Conservation (phyloP, 768 basidiomycete genomes). For the Dendrothele bispora region DNA sequence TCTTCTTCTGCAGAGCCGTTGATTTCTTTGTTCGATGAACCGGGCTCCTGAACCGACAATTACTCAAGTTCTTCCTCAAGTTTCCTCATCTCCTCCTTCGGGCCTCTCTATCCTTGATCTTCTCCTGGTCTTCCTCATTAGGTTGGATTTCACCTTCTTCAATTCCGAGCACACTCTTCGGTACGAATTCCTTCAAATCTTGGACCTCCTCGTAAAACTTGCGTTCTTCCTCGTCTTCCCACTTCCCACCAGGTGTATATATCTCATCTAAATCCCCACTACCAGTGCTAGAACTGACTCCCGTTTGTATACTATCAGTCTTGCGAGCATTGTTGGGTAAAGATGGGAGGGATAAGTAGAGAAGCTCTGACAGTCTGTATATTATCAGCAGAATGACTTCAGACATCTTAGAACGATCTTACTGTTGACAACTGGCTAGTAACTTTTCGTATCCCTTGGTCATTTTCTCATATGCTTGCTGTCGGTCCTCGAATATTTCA, state of each 20-base stretch:
- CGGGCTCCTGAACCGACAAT: slow-evolving; percentile 40
- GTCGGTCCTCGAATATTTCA: slow-evolving; percentile 98
- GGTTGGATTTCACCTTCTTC: slow-evolving; percentile 41
- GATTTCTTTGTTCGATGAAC: slow-evolving; percentile 15
- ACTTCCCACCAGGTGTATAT: slow-evolving; percentile 70
- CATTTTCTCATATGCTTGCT: slow-evolving; percentile 99
- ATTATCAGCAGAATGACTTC: slow-evolving; percentile 11
- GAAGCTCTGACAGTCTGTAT: slow-evolving; percentile 83
- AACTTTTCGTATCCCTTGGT: slow-evolving; percentile 94
- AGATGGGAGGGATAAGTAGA: slow-evolving; percentile 76
- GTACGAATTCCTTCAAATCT: slow-evolving; percentile 91
- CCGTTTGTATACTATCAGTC: slow-evolving; percentile 79
- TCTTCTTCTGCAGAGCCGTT: slow-evolving; percentile 35
- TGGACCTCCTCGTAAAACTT: slow-evolving; percentile 92
- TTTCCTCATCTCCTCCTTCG: slow-evolving; percentile 69
- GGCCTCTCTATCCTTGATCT: slow-evolving; percentile 56
- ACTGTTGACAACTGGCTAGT: slow-evolving; percentile 87
- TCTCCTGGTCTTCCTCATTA: slow-evolving; percentile 38
- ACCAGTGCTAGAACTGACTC: slow-evolving; percentile 38
- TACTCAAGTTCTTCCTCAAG: slow-evolving; percentile 78
- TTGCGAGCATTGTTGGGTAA: slow-evolving; percentile 85
- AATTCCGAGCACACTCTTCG: slow-evolving; percentile 81
- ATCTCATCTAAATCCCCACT: slow-evolving; percentile 56
- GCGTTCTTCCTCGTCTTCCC: slow-evolving; percentile 98
- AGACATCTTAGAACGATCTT: slow-evolving; percentile 23